These are phyloP conservation scores for Camellia oleifera DNA, from an alignment of 179 eudicot species.

Conservation along the genomic window DNA sequence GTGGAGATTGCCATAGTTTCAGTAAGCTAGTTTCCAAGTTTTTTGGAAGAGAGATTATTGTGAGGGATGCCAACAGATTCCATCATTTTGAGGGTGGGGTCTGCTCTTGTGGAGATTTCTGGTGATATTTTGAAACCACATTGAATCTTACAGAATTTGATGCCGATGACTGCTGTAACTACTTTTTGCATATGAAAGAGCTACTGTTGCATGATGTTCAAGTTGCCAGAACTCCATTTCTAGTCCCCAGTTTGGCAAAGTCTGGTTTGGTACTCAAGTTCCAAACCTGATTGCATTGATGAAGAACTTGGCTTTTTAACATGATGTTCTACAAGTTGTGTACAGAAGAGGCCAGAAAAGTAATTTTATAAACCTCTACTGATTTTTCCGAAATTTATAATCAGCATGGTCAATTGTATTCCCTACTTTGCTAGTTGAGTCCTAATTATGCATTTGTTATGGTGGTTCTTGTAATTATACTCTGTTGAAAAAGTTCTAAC, in stretches of 20 bases:
- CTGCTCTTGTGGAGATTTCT: slow-evolving; percentile 89
- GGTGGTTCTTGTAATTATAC: neutral
- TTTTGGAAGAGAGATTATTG: slow-evolving; percentile 53
- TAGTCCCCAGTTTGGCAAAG: neutral
- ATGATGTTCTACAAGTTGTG: neutral
- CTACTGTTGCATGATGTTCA: no score
- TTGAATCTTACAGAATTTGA: neutral
- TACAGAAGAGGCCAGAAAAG: neutral
- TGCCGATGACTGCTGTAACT: neutral
- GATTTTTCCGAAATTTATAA: neutral
- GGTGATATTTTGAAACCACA: slow-evolving; percentile 43
- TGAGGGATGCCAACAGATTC: slow-evolving; percentile 86
- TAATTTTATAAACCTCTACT: neutral
- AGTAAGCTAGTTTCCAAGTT: slow-evolving; percentile 64
- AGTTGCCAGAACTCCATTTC: neutral
- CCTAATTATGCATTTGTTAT: no score
- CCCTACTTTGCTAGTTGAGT: neutral
- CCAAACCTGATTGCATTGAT: neutral
- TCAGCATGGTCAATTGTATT: neutral
- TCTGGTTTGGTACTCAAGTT: neutral
- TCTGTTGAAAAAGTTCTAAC: neutral
- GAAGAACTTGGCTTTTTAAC: neutral
- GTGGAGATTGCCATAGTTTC: slow-evolving; percentile 81
- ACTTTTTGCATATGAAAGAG: neutral
- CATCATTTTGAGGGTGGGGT: slow-evolving; percentile 70